A percentile compares a stretch with the other conserved stretches of the same genome.
Evolutionary conservation across 2,329 filamentous ascomycete species (phyloP).

Genomic region (Metarhizium sp.): DNA sequence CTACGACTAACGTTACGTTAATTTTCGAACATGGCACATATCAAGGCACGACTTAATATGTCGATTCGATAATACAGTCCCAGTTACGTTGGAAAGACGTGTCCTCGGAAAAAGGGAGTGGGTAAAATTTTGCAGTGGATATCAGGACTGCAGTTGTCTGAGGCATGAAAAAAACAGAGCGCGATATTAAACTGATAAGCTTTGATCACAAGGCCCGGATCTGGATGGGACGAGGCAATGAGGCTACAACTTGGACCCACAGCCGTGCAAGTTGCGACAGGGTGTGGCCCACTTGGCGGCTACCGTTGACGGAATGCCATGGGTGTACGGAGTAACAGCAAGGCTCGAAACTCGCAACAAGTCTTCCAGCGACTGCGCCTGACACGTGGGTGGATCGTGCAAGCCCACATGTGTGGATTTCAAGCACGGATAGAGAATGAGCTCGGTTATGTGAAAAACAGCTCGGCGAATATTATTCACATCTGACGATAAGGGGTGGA

Average conservation of each 20-base stretch:
- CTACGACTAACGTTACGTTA: background rate
- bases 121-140: slow-evolving; percentile 7
- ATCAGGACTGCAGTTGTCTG: slow-evolving; percentile 10
- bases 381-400: slow-evolving; percentile 14
- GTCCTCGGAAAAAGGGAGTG: background rate
- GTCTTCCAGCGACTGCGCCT: slow-evolving; percentile 8
- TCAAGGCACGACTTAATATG: background rate
- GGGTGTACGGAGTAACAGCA: background rate
- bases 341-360: background rate
- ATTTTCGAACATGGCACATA: background rate
- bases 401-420: slow-evolving; percentile 4
- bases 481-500: background rate
- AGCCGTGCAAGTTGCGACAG: slow-evolving; percentile 3
- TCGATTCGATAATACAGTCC: background rate
- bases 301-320: slow-evolving; percentile 3
- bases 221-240: slow-evolving; percentile 10
- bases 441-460: slow-evolving; percentile 1
- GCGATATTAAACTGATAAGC: slow-evolving; percentile 8
- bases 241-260: slow-evolving; percentile 6
- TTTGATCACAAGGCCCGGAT: slow-evolving; percentile 9
- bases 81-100: background rate
- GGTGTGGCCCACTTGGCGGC: slow-evolving; percentile 8
- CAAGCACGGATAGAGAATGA: slow-evolving; percentile 3
- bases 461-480: background rate
- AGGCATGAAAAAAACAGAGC: slow-evolving; percentile 9